Evolutionary conservation across 2,329 filamentous ascomycete genomes (phyloP), one percentile per base, ranked within the genome.

Genomic region (Neonectria ditissima): DNA sequence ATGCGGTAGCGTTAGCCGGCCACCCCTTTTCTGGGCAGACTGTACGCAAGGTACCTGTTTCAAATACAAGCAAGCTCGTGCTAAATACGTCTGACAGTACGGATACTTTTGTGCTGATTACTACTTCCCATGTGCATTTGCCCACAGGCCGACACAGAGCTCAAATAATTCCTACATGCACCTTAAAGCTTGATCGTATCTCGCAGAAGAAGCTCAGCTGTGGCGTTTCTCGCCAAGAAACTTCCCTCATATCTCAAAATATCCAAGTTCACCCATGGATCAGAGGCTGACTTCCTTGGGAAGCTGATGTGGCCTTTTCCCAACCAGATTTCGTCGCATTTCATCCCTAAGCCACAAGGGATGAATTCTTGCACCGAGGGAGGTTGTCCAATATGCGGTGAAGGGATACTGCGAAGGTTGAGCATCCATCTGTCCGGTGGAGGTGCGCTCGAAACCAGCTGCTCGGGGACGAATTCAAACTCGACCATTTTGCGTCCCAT

Each of bases 391-490:
- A 47, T 13, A 28, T 54, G 26, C 14, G 53, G 58, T 3, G 62
- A 57, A 2, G 62, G 62, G 24, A 64, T 62, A 9, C 47, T 62
- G 13, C 62, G 62, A 28, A 64, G 58, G 28, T 54, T 64, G 39
- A 64, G 58, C 47, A 53, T 57, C 58, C 47, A 64, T 41, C 43
- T 53, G n/a, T 60, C 52, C 13, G 32, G 54, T 10, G 47, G 53
- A n/a, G 62, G 62, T 11, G 59, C 41, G 14, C 26, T 18, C 13
- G 32, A 20, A n/a, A 64, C 9, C 26, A 56, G 32, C 41, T 61
- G 53, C 8, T 64, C 39, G 5, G 62, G 58, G 11, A 64, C 54
- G 41, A 64, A 64, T 43, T 64, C 58, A 54, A 64, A 64, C 43
- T 57, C 58, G 22, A 64, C 34, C 32, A 64, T 43, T 3, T 39